Evolutionary conservation across 139 green algal genomes (phyloP).

Genomic region (Spirogloea muscicola): DNA sequence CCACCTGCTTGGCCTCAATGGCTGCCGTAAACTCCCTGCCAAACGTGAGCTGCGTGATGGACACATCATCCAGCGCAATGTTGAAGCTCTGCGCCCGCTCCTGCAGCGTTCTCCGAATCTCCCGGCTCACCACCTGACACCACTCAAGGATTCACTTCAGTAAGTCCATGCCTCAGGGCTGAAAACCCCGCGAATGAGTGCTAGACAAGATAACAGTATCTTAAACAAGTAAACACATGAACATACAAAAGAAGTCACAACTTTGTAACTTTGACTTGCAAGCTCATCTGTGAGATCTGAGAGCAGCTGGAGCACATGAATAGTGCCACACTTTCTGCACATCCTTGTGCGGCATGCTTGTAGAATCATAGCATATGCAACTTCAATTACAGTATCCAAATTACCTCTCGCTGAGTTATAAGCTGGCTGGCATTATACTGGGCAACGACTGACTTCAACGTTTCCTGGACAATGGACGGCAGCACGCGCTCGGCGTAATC

Average conservation of each 20-base stretch:
- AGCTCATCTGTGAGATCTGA: no score
- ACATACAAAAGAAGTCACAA: no score
- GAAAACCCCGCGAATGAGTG: no score
- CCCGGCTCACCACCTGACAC: conserved; percentile 69
- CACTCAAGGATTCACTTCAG: neutral
- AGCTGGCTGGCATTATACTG: conserved; percentile 98
- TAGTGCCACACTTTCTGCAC: no score
- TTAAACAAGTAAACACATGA: no score
- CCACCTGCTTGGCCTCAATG: conserved; percentile 96
- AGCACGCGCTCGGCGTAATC: conserved; percentile 94
- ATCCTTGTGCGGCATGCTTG: no score
- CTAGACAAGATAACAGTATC: no score
- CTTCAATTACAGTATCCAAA: no score
- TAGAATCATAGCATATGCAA: no score
- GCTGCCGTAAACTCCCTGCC: conserved; percentile 90
- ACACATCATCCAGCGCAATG: conserved; percentile 97
- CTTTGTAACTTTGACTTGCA: no score
- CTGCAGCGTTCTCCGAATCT: conserved; percentile 87
- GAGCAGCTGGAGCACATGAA: no score
- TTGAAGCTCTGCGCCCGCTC: conserved; percentile 88
- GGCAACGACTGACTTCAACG: conserved; percentile 91
- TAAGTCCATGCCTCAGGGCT: no score
- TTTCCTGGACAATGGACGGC: conserved; percentile 97
- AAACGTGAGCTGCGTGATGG: conserved; percentile 98
- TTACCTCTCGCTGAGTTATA: conserved; percentile 93